Evolutionary conservation across 2,329 filamentous ascomycete species (phyloP).

Genomic region (Cordyceps pruinosa): DNA sequence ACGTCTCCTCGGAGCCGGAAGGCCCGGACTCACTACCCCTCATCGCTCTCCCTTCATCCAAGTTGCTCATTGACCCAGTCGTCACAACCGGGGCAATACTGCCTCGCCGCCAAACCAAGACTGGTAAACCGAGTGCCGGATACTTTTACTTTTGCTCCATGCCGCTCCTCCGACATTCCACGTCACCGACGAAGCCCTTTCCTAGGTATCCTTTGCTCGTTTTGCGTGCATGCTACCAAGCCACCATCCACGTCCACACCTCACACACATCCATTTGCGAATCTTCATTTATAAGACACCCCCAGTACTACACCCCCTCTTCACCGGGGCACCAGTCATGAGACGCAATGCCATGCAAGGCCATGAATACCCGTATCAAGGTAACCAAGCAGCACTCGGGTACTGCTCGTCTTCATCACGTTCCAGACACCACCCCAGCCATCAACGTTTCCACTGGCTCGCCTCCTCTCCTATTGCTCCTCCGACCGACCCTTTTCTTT

Average conservation of each 20-base stretch:
- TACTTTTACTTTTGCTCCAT: too few species aligned
- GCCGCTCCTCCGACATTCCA: background rate
- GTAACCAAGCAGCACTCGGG: background rate
- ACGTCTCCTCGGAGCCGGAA: background rate
- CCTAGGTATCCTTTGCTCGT: background rate
- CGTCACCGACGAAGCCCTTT: background rate
- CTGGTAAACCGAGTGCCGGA: background rate
- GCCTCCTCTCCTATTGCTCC: background rate
- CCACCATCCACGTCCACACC: too few species aligned
- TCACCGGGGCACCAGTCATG: background rate
- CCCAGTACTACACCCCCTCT: background rate
- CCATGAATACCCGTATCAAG: background rate
- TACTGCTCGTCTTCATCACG: background rate
- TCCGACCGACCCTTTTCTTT: background rate
- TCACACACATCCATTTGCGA: background rate
- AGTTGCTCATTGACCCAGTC: background rate
- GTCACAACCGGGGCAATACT: background rate
- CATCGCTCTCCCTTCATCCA: background rate
- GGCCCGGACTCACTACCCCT: background rate
- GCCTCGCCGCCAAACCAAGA: slow-evolving; percentile 6
- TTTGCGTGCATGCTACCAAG: too few species aligned
- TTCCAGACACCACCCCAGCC: background rate
- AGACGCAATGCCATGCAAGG: background rate
- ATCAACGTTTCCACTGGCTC: background rate
- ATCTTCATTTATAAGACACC: background rate